Evolutionary conservation across 148 eudicot genomes (phyloP).

Genomic region (Chenopodium album): DNA sequence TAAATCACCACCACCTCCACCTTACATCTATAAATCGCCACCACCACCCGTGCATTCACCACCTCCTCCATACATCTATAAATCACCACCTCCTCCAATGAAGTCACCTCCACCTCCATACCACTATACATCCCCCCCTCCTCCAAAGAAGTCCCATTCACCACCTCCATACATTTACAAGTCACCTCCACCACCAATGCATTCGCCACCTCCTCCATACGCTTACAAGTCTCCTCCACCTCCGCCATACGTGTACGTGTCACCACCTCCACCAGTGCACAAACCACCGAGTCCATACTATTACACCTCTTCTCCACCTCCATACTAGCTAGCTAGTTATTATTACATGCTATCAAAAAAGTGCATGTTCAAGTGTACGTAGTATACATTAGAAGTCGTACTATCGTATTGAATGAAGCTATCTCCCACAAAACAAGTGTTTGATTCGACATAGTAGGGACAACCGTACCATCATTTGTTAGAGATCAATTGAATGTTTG

Average conservation of each 20-base stretch:
- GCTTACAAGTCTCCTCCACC: not conserved
- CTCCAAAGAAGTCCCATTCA: slow-evolving; percentile 1
- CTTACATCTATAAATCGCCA: no score
- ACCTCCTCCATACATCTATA: not conserved
- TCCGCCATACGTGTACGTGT: not conserved
- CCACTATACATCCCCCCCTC: slow-evolving; percentile 10
- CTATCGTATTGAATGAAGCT: no score
- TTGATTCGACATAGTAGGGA: not conserved
- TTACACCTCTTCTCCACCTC: not conserved
- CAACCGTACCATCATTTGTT: not conserved
- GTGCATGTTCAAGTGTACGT: no score
- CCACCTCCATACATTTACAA: not conserved
- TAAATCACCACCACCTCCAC: no score
- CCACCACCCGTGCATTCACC: no score
- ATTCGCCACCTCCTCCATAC: slow-evolving; percentile 6
- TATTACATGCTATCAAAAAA: no score
- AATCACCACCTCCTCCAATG: slow-evolving; percentile 15
- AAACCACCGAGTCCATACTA: not conserved
- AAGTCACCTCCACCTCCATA: slow-evolving; percentile 3
- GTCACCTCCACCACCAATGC: slow-evolving; percentile 9
- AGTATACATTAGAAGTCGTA: not conserved
- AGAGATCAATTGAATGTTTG: not conserved
- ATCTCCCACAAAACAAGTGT: not conserved
- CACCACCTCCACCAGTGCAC: not conserved
- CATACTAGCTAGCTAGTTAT: not conserved